Evolutionary conservation across 805 yeast genomes (phyloP), one percentile per base, ranked within the genome.

Genomic region (Ogataea thermomethanolica): DNA sequence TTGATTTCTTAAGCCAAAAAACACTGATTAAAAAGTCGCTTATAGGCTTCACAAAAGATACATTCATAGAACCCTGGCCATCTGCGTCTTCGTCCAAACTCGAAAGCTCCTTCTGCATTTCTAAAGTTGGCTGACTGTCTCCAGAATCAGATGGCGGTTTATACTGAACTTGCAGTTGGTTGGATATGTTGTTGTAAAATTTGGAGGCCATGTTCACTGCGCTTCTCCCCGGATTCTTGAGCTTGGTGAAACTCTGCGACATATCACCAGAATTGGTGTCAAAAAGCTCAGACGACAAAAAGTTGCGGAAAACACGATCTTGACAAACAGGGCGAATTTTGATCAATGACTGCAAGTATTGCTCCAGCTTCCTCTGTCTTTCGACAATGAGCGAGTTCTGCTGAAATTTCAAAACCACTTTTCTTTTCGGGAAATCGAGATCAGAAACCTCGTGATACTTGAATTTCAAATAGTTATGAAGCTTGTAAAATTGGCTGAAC

Each of bases 401-500:
- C 44, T 85, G 93, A 43, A 84, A 83, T 53, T 78, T 84, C 50
- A 88, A 62, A n/a, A 87, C 79, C 31, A 84, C 70, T 25, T 78
- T 73, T 35, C 81, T 67, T 46, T 79, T 81, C 30, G 89, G 81
- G 61, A 77, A 75, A 33, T 67, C 72, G 11, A 82, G 51, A 2
- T 56, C 58, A 5, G 66, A 61, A 2, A 82, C 79, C 33, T 62
- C 66, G 0, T 79, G 72, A 50, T 79, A 81, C 31, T 62, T 66
- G 2, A 60, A 58, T 41, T 71, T 76, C 49, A 90, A 62, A 46
- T 84, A 79, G 45, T 76, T 78, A 55, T 90, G 79, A 25, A 90
- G 66, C 46, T 73, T 76, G 61, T 71, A 79, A 59, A 90, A 90
- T 55, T 91, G 96, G 51, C 85, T 85, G 55, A 80, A 90, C 42